A percentile compares a stretch with the other conserved stretches of the same genome.
Evolutionary conservation across 2,329 filamentous ascomycete species (phyloP).

Genomic region (Fusarium stilboides): DNA sequence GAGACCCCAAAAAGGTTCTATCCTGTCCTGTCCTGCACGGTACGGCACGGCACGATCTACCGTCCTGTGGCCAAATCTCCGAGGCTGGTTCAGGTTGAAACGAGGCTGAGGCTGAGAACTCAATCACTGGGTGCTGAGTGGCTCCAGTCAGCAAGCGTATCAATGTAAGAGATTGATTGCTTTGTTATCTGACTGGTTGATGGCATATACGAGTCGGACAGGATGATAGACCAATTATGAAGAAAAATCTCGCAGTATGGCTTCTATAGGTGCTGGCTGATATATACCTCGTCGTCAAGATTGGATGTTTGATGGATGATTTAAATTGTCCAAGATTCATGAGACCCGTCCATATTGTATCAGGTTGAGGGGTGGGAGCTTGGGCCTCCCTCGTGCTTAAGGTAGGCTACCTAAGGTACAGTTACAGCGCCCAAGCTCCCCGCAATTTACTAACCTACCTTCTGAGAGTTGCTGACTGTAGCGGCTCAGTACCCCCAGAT

Average conservation of each 20-base stretch:
- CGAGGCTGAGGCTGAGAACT: slow-evolving; percentile 38
- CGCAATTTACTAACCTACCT: slow-evolving; percentile 18
- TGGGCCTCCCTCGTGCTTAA: slow-evolving; percentile 17
- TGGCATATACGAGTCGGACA: background rate
- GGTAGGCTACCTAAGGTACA: too few species aligned
- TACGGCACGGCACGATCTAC: background rate
- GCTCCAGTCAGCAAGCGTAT: slow-evolving; percentile 7
- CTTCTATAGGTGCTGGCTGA: slow-evolving; percentile 7
- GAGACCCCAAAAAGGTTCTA: background rate
- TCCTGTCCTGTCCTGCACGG: slow-evolving; percentile 9
- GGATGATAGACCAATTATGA: background rate
- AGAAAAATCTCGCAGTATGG: background rate
- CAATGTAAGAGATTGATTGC: slow-evolving; percentile 12
- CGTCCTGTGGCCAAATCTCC: slow-evolving; percentile 20
- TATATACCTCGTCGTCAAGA: slow-evolving; percentile 11
- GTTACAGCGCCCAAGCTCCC: slow-evolving; percentile 22
- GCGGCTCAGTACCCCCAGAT: background rate
- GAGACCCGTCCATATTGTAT: background rate
- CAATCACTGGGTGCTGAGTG: slow-evolving; percentile 26
- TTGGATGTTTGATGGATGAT: slow-evolving; percentile 9
- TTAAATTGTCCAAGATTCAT: background rate
- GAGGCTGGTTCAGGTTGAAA: slow-evolving; percentile 15
- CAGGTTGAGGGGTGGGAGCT: slow-evolving; percentile 24
- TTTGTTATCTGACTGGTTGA: slow-evolving; percentile 11
- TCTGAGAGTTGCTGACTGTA: background rate